Conservation (phyloP, 768 basidiomycete genomes). For the Ramaria sp. region DNA sequence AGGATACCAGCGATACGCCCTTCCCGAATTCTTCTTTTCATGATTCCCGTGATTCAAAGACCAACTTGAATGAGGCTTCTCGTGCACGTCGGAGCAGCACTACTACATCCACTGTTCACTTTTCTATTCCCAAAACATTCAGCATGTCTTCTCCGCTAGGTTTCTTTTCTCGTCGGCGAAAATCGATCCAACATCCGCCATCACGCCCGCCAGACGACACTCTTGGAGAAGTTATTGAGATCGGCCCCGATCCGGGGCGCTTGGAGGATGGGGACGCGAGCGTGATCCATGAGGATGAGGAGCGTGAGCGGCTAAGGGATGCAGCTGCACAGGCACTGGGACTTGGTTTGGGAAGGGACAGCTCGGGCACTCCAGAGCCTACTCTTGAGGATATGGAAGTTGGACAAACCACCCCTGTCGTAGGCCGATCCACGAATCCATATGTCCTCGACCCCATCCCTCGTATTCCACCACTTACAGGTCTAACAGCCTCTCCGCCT, state of each 20-base stretch:
- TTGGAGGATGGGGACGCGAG: not conserved
- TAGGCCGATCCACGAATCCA: not conserved
- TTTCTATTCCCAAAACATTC: not conserved
- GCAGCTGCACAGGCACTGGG: constrained; percentile 72
- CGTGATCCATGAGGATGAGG: not conserved
- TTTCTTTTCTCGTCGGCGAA: not conserved
- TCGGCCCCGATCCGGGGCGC: not conserved
- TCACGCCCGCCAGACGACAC: not conserved
- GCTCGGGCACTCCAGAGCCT: not conserved
- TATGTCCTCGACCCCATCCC: not conserved
- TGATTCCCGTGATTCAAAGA: not conserved
- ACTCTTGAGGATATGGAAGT: not conserved
- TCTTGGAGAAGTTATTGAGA: not conserved
- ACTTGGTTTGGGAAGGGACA: constrained; percentile 40
- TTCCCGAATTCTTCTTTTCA: not conserved
- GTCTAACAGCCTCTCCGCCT: not conserved
- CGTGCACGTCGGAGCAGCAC: not conserved
- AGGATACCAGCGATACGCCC: not conserved
- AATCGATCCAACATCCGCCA: not conserved
- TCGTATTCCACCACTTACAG: not conserved
- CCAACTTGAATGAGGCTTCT: not conserved
- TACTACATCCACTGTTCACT: not conserved
- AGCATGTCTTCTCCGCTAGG: not conserved
- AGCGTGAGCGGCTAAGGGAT: constrained; percentile 58
- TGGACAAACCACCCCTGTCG: not conserved